A percentile compares a stretch with the other conserved stretches of the same genome.
phyloP scores from a whole-genome alignment of 2,329 filamentous ascomycete genomes.

The Raffaelea arxii region DNA sequence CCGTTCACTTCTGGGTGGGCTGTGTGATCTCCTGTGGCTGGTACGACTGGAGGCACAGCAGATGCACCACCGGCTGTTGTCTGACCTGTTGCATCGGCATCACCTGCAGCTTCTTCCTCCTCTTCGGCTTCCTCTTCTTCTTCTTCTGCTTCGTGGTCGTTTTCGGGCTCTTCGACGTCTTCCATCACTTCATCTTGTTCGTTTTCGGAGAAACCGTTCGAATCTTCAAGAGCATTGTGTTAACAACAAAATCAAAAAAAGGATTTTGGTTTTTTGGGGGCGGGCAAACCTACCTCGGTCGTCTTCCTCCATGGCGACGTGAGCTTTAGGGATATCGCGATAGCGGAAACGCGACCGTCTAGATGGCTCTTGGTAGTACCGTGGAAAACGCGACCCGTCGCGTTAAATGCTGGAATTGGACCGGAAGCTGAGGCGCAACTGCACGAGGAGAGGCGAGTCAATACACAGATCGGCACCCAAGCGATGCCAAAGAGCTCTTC shows the following conservation, averaged over 20 bases:
- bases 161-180: conserved; percentile 25
- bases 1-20: neutral
- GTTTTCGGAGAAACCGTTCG: conserved; percentile 36
- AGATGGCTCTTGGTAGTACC: too few species aligned
- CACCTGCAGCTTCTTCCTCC: conserved; percentile 28
- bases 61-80: conserved; percentile 6
- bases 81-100: conserved; percentile 11
- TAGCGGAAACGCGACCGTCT: too few species aligned
- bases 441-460: too few species aligned
- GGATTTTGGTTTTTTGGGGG: neutral
- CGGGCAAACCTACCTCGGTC: conserved; percentile 15
- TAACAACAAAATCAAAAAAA: neutral
- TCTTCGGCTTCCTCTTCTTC: conserved; percentile 34
- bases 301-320: conserved; percentile 18
- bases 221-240: conserved; percentile 13
- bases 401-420: too few species aligned
- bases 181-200: conserved; percentile 52
- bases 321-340: neutral
- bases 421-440: too few species aligned
- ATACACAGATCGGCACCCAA: too few species aligned
- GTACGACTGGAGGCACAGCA: conserved; percentile 2
- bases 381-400: too few species aligned
- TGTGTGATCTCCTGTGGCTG: neutral
- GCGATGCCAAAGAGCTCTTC: too few species aligned
- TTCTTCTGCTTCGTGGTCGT: conserved; percentile 25